Base-by-base conservation (phyloP, 2,329 filamentous ascomycete species). In the Aspergillus transmontanensis region DNA sequence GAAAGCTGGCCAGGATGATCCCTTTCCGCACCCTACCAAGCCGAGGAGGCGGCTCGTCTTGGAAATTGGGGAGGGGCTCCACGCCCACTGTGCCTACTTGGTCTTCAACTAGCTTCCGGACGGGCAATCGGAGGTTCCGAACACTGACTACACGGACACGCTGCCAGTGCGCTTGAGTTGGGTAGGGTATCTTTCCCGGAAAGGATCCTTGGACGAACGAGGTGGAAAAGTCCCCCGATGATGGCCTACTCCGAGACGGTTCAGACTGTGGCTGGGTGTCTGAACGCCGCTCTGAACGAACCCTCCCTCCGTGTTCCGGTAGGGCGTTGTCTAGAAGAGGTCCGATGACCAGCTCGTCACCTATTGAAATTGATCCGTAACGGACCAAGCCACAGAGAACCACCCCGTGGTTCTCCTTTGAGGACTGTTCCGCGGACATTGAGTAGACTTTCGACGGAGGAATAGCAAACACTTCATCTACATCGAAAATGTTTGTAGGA, bases 21-120 rank as follows among this genome's bases (percentile, higher is more conserved):
- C 94, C 94, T 76, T 96, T 94, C 30, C 86, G 80, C 16, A 87
- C 81, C 32, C 83, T 73, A 19, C 76, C 74, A n/a, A 80, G 67
- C 26, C 68, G 72, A 14, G 71, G 69, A 16, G 66, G 50, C 43
- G 67, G 65, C 9, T 71, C 69, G 36, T 72, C 67, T 3, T 71
- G 67, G 4, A 64, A 55, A 23, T 65, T 61, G 6, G 64, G 59
- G 21, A 76, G 65, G 11, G 72, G 71, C 60, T 90, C 84, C 57
- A 98, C 82, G 0, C 94, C 94, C 59, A 99, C 86, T 0, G 94
- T 97, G 0, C 94, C 95, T 6, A 94, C 93, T 78, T 99, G 94
- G 11, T 92, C 93, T 19, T 89, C 85, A 57, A 89, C 85, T 9
- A 98, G 84, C 0, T 85, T 87, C 54, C 88, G 87, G 0, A 97